Evolutionary conservation across 495 filamentous ascomycete species (phyloP).

Genomic region (Neurospora sp.): DNA sequence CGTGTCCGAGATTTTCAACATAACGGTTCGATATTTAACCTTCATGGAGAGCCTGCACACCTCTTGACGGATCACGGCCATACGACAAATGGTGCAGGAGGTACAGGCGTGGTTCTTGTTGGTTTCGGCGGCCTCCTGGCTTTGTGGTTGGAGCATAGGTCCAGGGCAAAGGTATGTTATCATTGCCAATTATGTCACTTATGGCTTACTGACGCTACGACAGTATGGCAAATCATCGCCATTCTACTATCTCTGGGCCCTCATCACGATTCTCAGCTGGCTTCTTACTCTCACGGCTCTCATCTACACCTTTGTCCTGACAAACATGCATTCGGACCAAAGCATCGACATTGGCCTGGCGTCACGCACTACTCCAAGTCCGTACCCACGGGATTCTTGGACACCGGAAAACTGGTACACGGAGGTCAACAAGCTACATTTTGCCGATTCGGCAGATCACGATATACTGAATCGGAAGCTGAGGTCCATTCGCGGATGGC

Average conservation of each 20-base stretch:
- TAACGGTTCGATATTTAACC: slow-evolving; percentile 4
- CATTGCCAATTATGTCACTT: neutral
- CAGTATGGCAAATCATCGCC: slow-evolving; percentile 12
- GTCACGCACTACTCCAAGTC: slow-evolving; percentile 14
- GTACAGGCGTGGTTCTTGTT: slow-evolving; percentile 38
- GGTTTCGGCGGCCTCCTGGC: slow-evolving; percentile 35
- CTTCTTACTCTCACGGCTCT: slow-evolving; percentile 36
- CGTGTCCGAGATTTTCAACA: too few relatives aligned
- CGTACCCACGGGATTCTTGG: slow-evolving; percentile 39
- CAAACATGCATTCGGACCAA: slow-evolving; percentile 30
- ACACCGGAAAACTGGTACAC: slow-evolving; percentile 48
- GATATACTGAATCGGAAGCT: slow-evolving; percentile 31
- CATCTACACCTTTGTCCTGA: slow-evolving; percentile 37
- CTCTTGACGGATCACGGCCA: slow-evolving; percentile 39
- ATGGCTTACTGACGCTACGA: too few relatives aligned
- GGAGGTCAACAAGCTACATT: slow-evolving; percentile 24
- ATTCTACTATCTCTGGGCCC: slow-evolving; percentile 31
- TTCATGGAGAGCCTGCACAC: slow-evolving; percentile 30
- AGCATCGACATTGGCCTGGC: slow-evolving; percentile 29
- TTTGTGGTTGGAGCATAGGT: slow-evolving; percentile 24
- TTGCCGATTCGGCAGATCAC: neutral
- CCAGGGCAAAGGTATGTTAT: slow-evolving; percentile 12
- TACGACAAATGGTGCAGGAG: slow-evolving; percentile 39
- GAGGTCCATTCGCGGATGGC: slow-evolving; percentile 39
- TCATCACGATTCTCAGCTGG: slow-evolving; percentile 31